Evolutionary conservation across 1,284 basidiomycete species (phyloP).

Genomic region (Naganishia albida): DNA sequence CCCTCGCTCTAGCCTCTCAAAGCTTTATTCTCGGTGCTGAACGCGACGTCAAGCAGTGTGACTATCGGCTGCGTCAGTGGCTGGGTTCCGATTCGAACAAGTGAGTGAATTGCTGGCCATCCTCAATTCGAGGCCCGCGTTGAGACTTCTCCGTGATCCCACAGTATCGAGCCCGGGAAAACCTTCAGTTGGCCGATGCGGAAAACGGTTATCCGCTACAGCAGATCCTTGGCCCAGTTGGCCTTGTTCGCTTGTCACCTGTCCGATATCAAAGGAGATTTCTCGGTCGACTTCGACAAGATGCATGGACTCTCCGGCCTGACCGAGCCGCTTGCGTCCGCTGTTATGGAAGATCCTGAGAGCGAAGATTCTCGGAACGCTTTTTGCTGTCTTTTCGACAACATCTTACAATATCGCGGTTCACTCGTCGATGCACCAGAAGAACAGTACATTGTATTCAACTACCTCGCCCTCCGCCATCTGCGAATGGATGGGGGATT

Average conservation of each 20-base stretch:
- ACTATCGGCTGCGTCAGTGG: not conserved
- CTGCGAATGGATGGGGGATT: not conserved
- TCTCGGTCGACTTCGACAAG: not conserved
- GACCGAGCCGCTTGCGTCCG: not conserved
- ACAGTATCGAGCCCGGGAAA: not conserved
- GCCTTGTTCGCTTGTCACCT: not conserved
- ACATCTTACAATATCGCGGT: not conserved
- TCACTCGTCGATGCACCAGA: not conserved
- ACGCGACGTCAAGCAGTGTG: not conserved
- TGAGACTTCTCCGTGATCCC: not conserved
- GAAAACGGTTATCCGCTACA: not conserved
- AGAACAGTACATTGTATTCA: not conserved
- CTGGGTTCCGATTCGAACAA: not conserved
- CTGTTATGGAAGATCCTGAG: not conserved
- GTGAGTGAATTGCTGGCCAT: not conserved
- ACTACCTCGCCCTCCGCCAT: not conserved
- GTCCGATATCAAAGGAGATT: not conserved
- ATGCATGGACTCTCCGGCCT: not conserved
- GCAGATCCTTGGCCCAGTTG: not conserved
- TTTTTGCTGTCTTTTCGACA: not conserved
- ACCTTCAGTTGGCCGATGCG: not conserved
- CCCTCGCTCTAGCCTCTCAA: not conserved
- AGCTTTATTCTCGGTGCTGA: not conserved
- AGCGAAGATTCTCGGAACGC: not conserved
- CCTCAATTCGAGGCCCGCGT: not conserved